Percentiles rank a stretch among this genome's conserved stretches.
These are phyloP conservation scores for Suhomyces kunorum DNA, from an alignment of 1,139 yeast genomes.

Conservation along the genomic window DNA sequence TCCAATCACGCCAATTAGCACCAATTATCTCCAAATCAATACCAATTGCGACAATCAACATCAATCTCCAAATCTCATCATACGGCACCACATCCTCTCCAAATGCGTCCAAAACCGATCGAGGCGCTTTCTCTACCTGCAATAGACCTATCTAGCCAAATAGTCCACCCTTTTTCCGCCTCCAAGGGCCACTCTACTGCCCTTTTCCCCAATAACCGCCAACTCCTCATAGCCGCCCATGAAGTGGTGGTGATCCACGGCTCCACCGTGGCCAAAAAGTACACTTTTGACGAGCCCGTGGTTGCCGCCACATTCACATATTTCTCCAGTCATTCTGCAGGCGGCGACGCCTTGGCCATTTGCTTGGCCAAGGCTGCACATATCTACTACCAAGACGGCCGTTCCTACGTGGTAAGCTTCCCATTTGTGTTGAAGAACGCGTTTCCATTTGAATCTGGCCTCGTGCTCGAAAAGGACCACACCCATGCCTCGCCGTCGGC, in stretches of 20 bases:
- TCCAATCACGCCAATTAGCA: no score
- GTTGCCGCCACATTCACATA: constrained; percentile 52
- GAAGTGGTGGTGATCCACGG: constrained; percentile 52
- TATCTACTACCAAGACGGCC: constrained; percentile 60
- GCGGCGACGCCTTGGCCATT: constrained; percentile 43
- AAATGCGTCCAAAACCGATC: constrained; percentile 11
- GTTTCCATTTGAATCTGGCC: constrained; percentile 62
- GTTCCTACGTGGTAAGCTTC: constrained; percentile 57
- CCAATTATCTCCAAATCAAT: constrained; percentile 1
- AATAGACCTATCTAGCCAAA: constrained; percentile 19
- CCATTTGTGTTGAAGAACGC: constrained; percentile 63
- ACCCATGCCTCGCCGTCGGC: constrained; percentile 16
- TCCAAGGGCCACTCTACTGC: constrained; percentile 19
- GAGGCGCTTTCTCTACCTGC: constrained; percentile 23
- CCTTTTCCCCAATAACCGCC: constrained; percentile 34
- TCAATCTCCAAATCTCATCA: neutral
- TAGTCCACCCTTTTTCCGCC: constrained; percentile 22
- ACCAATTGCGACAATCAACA: constrained; percentile 1
- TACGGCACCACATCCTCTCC: neutral
- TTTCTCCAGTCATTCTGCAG: constrained; percentile 23
- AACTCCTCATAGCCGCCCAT: constrained; percentile 28
- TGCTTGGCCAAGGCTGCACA: constrained; percentile 53
- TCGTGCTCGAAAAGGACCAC: constrained; percentile 56
- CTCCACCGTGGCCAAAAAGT: constrained; percentile 47
- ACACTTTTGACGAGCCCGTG: constrained; percentile 48